Conservation (phyloP, 2,329 filamentous ascomycete species). For the Arthrobotrys musiformis region DNA sequence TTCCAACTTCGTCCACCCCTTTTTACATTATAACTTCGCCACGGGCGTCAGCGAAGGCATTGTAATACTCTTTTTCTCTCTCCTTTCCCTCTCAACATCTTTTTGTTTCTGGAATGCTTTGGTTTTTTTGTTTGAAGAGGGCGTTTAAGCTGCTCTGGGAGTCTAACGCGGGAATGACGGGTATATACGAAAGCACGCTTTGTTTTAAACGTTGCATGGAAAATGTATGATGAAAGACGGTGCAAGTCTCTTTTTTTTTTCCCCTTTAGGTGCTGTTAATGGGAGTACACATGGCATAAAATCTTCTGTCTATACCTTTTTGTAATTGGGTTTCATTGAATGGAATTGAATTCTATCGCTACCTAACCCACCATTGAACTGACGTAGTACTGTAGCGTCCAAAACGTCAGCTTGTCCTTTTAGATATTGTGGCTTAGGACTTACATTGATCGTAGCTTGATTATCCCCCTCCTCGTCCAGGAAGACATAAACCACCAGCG, state of each 20-base stretch:
- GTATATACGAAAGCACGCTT: slow-evolving; percentile 21
- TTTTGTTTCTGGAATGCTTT: neutral
- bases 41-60: neutral
- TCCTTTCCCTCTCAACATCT: neutral
- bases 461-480: slow-evolving; percentile 76
- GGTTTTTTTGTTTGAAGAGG: neutral
- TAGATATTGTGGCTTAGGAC: neutral
- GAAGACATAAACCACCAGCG: slow-evolving; percentile 84
- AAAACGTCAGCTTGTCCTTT: neutral
- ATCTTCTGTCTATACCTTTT: neutral
- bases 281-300: slow-evolving; percentile 19
- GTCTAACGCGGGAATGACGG: slow-evolving; percentile 1
- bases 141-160: neutral
- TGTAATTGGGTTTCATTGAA: slow-evolving; percentile 8
- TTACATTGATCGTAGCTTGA: slow-evolving; percentile 68
- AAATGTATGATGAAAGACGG: slow-evolving; percentile 8
- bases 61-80: neutral
- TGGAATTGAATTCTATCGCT: neutral
- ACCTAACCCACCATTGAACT: slow-evolving; percentile 26
- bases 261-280: neutral
- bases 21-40: neutral
- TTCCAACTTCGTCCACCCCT: neutral
- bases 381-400: slow-evolving; percentile 32
- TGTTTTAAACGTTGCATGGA: neutral
- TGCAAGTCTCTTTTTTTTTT: neutral